Conservation (phyloP, 2,329 filamentous ascomycete species). For the Pseudogymnoascus sp. region DNA sequence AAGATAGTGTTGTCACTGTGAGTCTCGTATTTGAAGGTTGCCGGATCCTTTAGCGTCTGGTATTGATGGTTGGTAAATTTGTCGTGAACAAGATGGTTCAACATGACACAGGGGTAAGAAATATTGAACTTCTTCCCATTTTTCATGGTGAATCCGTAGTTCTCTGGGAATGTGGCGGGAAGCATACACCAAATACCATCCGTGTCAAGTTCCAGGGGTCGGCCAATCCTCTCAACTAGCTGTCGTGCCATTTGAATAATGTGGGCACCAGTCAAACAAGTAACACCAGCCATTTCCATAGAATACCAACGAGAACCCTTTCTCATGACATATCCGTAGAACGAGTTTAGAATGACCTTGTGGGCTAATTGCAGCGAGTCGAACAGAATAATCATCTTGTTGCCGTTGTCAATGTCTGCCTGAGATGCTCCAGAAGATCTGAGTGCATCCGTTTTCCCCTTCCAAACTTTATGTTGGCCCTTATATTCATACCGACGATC, state of each 20-base stretch:
- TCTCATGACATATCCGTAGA: conserved; percentile 99
- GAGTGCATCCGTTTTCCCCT: conserved; percentile 83
- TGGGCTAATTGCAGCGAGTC: conserved; percentile 95
- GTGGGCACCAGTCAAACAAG: conserved; percentile 87
- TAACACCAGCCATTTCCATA: conserved; percentile 98
- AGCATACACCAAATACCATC: conserved; percentile 99
- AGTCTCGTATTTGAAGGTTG: conserved; percentile 84
- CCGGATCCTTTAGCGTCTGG: conserved; percentile 74
- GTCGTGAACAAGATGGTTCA: conserved; percentile 93
- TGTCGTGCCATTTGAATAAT: conserved; percentile 96
- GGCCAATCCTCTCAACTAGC: conserved; percentile 85
- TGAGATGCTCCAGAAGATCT: conserved; percentile 73
- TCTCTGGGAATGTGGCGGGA: conserved; percentile 91
- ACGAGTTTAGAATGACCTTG: conserved; percentile 98
- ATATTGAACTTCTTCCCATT: conserved; percentile 95
- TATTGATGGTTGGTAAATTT: conserved; percentile 98
- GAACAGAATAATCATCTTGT: conserved; percentile 97
- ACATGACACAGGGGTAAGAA: conserved; percentile 97
- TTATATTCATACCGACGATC: conserved; percentile 98
- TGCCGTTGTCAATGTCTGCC: conserved; percentile 80
- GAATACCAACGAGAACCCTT: conserved; percentile 99
- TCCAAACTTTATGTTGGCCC: conserved; percentile 96
- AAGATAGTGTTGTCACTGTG: conserved; percentile 99
- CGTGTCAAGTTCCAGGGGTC: conserved; percentile 89
- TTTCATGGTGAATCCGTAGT: conserved; percentile 88